Percentiles rank a stretch among this genome's conserved stretches.
Evolutionary conservation across 257 asterid genomes (phyloP).

Genomic region (Cynanchum wilfordii): DNA sequence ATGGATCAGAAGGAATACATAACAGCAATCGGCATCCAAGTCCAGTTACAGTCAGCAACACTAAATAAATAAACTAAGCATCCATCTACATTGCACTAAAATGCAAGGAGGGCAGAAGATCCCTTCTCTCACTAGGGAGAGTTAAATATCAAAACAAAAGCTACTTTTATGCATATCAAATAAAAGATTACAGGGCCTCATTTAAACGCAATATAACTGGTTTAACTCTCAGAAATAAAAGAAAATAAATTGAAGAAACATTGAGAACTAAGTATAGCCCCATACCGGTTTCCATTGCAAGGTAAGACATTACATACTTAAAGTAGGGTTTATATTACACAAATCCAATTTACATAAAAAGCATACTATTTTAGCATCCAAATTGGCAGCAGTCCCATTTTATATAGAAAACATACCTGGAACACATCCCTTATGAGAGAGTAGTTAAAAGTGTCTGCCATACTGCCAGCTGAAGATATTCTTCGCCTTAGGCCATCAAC

Average conservation of each 20-base stretch:
- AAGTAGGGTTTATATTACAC: not conserved
- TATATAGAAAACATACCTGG: slow-evolving; percentile 46
- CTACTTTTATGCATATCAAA: not conserved
- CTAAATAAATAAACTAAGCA: not conserved
- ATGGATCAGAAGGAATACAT: not conserved
- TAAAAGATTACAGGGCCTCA: not conserved
- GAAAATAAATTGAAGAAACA: not conserved
- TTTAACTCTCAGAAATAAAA: not conserved
- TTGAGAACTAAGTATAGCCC: not conserved
- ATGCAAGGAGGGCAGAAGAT: not conserved
- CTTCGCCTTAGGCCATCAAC: slow-evolving; percentile 90
- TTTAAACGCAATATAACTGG: not conserved
- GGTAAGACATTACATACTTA: not conserved
- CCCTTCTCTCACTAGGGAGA: not conserved
- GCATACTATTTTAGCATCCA: no score
- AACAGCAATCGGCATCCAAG: not conserved
- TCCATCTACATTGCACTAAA: not conserved
- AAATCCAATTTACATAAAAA: not conserved
- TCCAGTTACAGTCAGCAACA: not conserved
- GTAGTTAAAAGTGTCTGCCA: slow-evolving; percentile 42
- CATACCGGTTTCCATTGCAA: not conserved
- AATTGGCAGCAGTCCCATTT: no score
- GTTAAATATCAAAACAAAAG: not conserved
- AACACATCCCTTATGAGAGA: slow-evolving; percentile 57
- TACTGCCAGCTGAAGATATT: slow-evolving; percentile 43